phyloP scores from a whole-genome alignment of 352 stramenopile species.

The Thraustochytrium sp. region DNA sequence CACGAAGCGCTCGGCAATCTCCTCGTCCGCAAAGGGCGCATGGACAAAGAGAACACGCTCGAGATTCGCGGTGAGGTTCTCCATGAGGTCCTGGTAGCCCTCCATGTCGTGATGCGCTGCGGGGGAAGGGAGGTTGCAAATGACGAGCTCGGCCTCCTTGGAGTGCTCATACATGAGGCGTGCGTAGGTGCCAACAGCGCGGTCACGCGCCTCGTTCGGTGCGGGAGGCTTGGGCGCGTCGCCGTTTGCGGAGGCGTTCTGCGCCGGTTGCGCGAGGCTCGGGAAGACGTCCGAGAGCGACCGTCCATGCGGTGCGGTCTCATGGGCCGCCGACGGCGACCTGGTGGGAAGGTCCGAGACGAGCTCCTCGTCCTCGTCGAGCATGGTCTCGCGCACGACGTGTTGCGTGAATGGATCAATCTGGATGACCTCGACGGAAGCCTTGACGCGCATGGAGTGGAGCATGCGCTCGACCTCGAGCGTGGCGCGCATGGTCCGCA shows the following conservation, averaged over 20 bases:
- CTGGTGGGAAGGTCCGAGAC: not conserved
- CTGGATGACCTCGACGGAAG: constrained; percentile 45
- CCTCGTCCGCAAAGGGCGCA: not conserved
- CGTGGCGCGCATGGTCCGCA: not conserved
- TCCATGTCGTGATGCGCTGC: not conserved
- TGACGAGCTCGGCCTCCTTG: not conserved
- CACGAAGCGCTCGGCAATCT: constrained; percentile 8
- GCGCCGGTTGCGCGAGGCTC: not conserved
- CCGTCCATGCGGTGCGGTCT: not conserved
- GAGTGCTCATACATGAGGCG: not conserved
- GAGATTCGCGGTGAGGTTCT: not conserved
- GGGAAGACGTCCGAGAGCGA: not conserved
- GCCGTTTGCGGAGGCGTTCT: not conserved
- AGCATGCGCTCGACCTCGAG: constrained; percentile 40
- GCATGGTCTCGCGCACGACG: constrained; percentile 15
- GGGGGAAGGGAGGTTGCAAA: not conserved
- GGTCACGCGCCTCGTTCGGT: not conserved
- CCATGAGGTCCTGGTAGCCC: not conserved
- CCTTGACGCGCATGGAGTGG: constrained; percentile 40
- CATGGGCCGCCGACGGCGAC: not conserved
- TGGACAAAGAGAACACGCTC: constrained; percentile 19
- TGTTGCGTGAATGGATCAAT: constrained; percentile 30
- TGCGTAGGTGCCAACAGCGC: not conserved
- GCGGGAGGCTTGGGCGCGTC: not conserved
- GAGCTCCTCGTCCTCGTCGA: not conserved